Evolutionary conservation across 176 grass and related monocot genomes (phyloP).

Genomic region (Thalia dealbata): DNA sequence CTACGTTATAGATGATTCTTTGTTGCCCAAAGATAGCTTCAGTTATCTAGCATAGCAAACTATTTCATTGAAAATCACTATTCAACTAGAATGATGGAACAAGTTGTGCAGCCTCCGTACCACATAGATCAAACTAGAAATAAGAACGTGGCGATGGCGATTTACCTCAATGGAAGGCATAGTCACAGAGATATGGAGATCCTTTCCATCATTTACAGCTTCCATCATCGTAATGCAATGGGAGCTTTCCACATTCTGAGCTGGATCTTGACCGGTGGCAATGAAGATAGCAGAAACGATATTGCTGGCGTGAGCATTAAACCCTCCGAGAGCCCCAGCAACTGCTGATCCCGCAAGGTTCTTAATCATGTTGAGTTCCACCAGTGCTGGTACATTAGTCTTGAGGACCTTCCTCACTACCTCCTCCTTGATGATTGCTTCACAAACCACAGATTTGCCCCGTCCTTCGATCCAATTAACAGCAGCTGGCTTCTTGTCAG

Average conservation of each 20-base stretch:
- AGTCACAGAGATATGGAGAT: conserved; percentile 72
- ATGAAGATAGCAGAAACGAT: conserved; percentile 64
- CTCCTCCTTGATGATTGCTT: conserved; percentile 52
- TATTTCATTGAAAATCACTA: background rate
- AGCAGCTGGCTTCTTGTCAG: conserved; percentile 69
- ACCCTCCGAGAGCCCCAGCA: conserved; percentile 58
- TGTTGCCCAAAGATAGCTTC: background rate
- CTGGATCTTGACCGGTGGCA: conserved; percentile 76
- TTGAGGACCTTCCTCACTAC: conserved; percentile 51
- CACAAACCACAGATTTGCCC: conserved; percentile 75
- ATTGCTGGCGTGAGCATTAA: conserved; percentile 86
- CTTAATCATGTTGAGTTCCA: conserved; percentile 66
- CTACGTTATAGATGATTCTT: too few species aligned
- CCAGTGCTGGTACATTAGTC: conserved; percentile 43
- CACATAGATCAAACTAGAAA: background rate
- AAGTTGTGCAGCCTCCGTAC: too few species aligned
- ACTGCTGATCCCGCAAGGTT: conserved; percentile 75
- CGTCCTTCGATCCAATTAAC: conserved; percentile 79
- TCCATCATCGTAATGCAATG: conserved; percentile 81
- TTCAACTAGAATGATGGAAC: too few species aligned
- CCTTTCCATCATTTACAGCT: conserved; percentile 37
- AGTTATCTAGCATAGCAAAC: background rate
- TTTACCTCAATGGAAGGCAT: conserved; percentile 80
- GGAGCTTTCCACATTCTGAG: conserved; percentile 84
- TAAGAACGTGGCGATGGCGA: background rate